Base-by-base conservation (phyloP, 805 yeast species). In the Kuraishia piskuri region DNA sequence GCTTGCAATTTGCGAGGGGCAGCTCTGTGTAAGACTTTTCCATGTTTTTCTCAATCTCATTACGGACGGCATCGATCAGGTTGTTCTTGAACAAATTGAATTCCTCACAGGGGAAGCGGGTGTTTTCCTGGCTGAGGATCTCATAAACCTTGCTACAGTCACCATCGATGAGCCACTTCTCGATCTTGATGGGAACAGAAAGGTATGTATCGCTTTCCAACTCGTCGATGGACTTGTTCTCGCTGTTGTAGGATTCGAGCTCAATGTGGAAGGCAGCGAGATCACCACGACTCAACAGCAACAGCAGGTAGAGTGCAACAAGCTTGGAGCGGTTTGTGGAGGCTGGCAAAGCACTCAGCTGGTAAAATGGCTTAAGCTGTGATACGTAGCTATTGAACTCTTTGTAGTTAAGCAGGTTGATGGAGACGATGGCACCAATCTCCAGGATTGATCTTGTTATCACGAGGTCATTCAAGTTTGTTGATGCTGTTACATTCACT, bases 111-210 rank as follows among this genome's bases (percentile, higher is more conserved):
- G 85, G 84, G 58, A 84, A 82, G 53, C 75, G 74, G 55, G 81
- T 79, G 52, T 84, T 82, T 58, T 87, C 77, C n/a, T 64, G 62
- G 12, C 66, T 60, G 46, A 69, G 57, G 53, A 88, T 77, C 60
- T 81, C 84, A 86, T 94, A 88, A 49, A 91, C 92, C 68, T 88
- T 88, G 68, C 90, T 94, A 69, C 91, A 94, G 58, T 92, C 87
- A 47, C 99, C 99, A 71, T 94, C 98, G 86, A 92, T 90, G 59
- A 94, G 79, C 86, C 95, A 89, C 59, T 88, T 84, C 68, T 94
- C 98, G 61, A 94, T 82, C 60, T 84, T 83, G 52, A 92, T 84
- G 22, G 98, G 98, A 66, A 90, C 90, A 50, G 82, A 79, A 59
- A 92, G 74, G 66, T 77, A 88, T 59, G 77, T 74, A 66, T 88